Conservation (phyloP, 2,329 filamentous ascomycete species). For the Tolypocladium tundrense region DNA sequence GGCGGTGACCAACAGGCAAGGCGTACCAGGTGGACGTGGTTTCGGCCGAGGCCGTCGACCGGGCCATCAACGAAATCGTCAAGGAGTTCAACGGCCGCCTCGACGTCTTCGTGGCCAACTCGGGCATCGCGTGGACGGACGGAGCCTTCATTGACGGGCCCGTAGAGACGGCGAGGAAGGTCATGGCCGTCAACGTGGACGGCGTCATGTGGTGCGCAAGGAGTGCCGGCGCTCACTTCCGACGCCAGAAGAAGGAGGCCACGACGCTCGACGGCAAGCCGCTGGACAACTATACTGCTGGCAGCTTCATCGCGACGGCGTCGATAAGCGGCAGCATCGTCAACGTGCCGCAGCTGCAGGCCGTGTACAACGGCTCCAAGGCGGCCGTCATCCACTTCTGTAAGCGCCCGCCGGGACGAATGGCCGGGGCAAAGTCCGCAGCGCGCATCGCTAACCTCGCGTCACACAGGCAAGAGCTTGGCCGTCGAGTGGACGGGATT, state of each 20-base stretch:
- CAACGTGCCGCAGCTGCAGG: slow-evolving; percentile 67
- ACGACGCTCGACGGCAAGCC: slow-evolving; percentile 52
- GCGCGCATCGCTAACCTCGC: background rate
- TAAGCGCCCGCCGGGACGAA: slow-evolving; percentile 18
- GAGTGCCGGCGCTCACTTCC: slow-evolving; percentile 59
- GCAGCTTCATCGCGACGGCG: slow-evolving; percentile 69
- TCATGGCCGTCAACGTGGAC: slow-evolving; percentile 63
- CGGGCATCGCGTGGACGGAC: slow-evolving; percentile 63
- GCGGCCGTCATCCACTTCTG: slow-evolving; percentile 51
- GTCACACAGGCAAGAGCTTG: slow-evolving; percentile 40
- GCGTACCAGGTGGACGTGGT: slow-evolving; percentile 51
- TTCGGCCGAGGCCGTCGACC: slow-evolving; percentile 38
- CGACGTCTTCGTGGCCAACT: slow-evolving; percentile 72
- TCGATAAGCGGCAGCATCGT: slow-evolving; percentile 71
- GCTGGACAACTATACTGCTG: slow-evolving; percentile 48
- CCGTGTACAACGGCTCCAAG: slow-evolving; percentile 65
- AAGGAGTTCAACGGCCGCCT: slow-evolving; percentile 64
- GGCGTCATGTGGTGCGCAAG: slow-evolving; percentile 70
- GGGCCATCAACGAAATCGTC: slow-evolving; percentile 41
- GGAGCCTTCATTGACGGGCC: slow-evolving; percentile 57
- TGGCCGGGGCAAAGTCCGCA: background rate
- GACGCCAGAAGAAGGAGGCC: slow-evolving; percentile 58
- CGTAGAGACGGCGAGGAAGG: slow-evolving; percentile 53
- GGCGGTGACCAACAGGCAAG: slow-evolving; percentile 6
- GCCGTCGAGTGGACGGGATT: slow-evolving; percentile 71